Evolutionary conservation across 495 filamentous ascomycete species (phyloP), one percentile per base, ranked within the genome.

Genomic region (Parmelia sp.): DNA sequence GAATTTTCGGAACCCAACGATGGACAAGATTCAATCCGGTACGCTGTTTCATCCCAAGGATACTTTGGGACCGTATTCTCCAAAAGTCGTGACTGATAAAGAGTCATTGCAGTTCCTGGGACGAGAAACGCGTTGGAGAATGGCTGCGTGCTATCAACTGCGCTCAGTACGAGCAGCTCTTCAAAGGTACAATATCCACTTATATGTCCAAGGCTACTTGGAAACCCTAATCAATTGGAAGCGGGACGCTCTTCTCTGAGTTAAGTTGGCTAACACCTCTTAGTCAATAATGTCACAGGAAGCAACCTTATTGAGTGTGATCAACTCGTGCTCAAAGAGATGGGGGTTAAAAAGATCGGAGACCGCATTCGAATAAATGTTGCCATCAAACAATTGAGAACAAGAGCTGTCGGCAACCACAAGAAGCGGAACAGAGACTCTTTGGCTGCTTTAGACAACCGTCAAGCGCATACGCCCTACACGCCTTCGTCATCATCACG

Each of bases 261-360:
- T 35, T 9, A 23, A 21, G 0, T 33, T 33, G 14, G 29, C 51
- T 55, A 17, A 55, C 51, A 21, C 8, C 21, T 19, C 11, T 21
- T 58, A 88, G 86, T 84, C 64, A 96, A 99, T 71, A 89, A 97
- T 71, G 96, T 99, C 78, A 97, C 91, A 71, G 94, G 94, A 61
- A 91, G 95, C 74, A 96, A 95, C 71, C 79, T 99, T 49, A 82
- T 99, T 63, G 94, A 99, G 75, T 93, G 96, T 75, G 94, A 99
- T 73, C 95, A 97, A 78, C 86, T 89, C 60, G 90, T 94, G 56
- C 82, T 99, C 63, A 95, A 97, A 75, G 94, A 99, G 71, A 92
- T 99, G 84, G 94, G 94, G 33, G 91, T 99, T 66, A 96, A 97
- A 68, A 99, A 96, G 75, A 88, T 99, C 62, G 94, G 94, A 57